Conservation (phyloP, 78 protist genomes). For the Planoprotostelium fungivorum region DNA sequence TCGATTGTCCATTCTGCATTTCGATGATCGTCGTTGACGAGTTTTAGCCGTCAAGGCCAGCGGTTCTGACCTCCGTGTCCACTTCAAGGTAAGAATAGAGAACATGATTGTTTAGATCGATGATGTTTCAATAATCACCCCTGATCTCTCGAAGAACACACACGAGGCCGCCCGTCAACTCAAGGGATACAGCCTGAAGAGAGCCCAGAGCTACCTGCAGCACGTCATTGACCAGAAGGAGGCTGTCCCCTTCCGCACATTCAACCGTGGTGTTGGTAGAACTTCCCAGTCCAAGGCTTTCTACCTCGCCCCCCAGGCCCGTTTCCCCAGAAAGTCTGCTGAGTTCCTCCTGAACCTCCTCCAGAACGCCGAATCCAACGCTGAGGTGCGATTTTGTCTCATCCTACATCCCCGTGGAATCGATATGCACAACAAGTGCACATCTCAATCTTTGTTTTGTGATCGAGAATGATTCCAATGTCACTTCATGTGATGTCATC, state of each 20-base stretch:
- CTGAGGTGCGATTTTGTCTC: conserved; percentile 23
- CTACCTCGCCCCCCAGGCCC: conserved; percentile 61
- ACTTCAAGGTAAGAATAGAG: conserved; percentile 84
- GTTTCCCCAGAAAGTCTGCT: conserved; percentile 93
- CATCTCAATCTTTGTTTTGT: background rate
- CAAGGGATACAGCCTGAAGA: conserved; percentile 74
- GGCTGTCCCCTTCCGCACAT: conserved; percentile 89
- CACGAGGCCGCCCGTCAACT: conserved; percentile 88
- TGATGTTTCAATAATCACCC: background rate
- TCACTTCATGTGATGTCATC: background rate
- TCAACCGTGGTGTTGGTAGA: conserved; percentile 86
- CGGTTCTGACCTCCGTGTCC: conserved; percentile 86
- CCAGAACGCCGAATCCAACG: conserved; percentile 89
- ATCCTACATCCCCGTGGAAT: background rate
- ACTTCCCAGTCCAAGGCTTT: conserved; percentile 83
- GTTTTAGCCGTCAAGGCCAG: conserved; percentile 82
- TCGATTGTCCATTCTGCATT: background rate
- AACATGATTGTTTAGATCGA: background rate
- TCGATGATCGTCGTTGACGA: background rate
- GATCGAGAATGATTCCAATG: background rate
- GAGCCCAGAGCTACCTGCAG: conserved; percentile 81
- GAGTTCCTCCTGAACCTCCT: conserved; percentile 73
- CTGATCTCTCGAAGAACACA: conserved; percentile 78
- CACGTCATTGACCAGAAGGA: conserved; percentile 81
- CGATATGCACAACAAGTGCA: background rate